A percentile compares a stretch with the other conserved stretches of the same genome.
These are phyloP conservation scores for Boletus vermiculosoides DNA, from an alignment of 768 basidiomycete species.

Conservation along the genomic window DNA sequence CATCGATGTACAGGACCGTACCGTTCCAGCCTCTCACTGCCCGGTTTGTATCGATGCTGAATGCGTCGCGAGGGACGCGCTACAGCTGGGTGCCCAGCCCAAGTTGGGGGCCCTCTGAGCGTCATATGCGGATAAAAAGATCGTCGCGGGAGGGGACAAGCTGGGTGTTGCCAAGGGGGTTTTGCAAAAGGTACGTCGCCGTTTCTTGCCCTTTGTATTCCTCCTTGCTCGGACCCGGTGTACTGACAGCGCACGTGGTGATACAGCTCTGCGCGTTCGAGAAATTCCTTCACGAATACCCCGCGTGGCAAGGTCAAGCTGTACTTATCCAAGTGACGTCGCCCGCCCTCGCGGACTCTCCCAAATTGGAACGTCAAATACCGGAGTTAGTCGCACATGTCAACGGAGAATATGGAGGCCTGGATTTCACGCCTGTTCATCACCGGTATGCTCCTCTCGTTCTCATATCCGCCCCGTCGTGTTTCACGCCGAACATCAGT, in stretches of 20 bases:
- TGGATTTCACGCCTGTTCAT: slow-evolving; percentile 96
- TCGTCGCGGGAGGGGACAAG: slow-evolving; percentile 96
- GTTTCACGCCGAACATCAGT: slow-evolving; percentile 32
- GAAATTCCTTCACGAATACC: slow-evolving; percentile 89
- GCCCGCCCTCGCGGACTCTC: slow-evolving; percentile 87
- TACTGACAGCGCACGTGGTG: not conserved
- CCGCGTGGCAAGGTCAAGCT: slow-evolving; percentile 92
- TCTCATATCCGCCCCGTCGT: not conserved
- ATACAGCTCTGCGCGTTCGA: slow-evolving; percentile 88
- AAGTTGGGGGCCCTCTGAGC: slow-evolving; percentile 81
- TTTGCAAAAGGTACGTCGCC: slow-evolving; percentile 73
- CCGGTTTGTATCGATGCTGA: slow-evolving; percentile 96
- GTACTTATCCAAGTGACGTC: slow-evolving; percentile 84
- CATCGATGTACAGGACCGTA: slow-evolving; percentile 87
- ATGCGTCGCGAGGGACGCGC: slow-evolving; percentile 80
- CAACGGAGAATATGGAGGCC: slow-evolving; percentile 90
- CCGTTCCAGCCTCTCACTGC: slow-evolving; percentile 82
- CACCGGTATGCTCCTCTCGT: slow-evolving; percentile 74
- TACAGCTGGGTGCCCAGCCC: slow-evolving; percentile 81
- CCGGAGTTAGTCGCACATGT: slow-evolving; percentile 93
- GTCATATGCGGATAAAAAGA: slow-evolving; percentile 95
- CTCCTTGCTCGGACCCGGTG: not conserved
- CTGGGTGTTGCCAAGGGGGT: slow-evolving; percentile 98
- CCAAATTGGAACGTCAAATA: slow-evolving; percentile 90
- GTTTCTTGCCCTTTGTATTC: not conserved